Evolutionary conservation across 768 basidiomycete genomes (phyloP).

Genomic region (Lactifluus piperatus): DNA sequence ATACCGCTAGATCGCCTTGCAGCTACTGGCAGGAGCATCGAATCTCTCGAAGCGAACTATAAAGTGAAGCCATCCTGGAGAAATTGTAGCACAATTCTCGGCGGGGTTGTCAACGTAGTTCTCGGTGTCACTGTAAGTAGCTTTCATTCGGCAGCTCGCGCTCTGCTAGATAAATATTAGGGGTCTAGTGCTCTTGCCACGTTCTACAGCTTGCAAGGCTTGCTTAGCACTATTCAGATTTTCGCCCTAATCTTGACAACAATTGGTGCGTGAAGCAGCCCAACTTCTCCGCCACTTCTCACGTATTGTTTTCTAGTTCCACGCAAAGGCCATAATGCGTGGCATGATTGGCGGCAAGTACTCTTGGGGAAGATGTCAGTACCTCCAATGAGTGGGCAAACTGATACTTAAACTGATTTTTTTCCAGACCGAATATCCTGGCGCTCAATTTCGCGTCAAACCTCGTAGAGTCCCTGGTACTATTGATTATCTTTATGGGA

Average conservation of each 20-base stretch:
- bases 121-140: constrained; percentile 47
- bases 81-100: constrained; percentile 45
- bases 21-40: constrained; percentile 40
- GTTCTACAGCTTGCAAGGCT: constrained; percentile 62
- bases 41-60: constrained; percentile 52
- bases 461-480: constrained; percentile 48
- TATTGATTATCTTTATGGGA: constrained; percentile 49
- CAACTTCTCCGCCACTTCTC: neutral
- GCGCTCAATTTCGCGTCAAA: constrained; percentile 66
- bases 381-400: neutral
- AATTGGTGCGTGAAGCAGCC: constrained; percentile 35
- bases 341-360: constrained; percentile 45
- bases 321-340: constrained; percentile 29
- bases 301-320: constrained; percentile 31
- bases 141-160: neutral
- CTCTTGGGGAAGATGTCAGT: constrained; percentile 63
- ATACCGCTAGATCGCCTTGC: constrained; percentile 52
- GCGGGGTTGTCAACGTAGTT: constrained; percentile 35
- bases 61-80: constrained; percentile 42
- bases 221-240: constrained; percentile 60
- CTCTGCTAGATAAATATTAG: constrained; percentile 27
- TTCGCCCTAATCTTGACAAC: constrained; percentile 64
- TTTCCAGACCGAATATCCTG: constrained; percentile 57
- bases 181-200: constrained; percentile 62
- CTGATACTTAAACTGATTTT: constrained; percentile 2